Conservation (phyloP, 371 early-diverging fungal species). For the Actinomucor elegans region DNA sequence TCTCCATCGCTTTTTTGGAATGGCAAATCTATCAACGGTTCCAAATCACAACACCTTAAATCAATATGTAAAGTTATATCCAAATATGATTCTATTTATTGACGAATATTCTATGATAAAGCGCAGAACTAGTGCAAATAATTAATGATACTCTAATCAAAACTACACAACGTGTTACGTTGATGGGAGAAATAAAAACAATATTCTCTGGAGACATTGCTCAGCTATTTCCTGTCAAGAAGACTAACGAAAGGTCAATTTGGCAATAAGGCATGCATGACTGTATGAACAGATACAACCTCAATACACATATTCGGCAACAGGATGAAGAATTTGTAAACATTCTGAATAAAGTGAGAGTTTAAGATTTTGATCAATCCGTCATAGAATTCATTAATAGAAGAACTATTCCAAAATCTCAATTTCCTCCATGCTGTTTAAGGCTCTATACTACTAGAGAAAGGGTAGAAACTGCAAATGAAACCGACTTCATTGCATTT, state of each 20-base stretch:
- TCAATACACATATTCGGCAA: too few species aligned
- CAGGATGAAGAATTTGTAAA: too few species aligned
- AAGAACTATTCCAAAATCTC: background rate
- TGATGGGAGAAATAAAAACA: background rate
- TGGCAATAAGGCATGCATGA: too few species aligned
- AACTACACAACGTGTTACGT: background rate
- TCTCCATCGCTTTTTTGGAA: background rate
- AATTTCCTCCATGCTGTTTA: background rate
- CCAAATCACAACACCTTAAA: background rate
- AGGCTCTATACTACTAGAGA: slow-evolving; percentile 1
- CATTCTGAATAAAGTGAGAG: background rate
- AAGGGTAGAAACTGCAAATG: background rate
- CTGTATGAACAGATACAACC: too few species aligned
- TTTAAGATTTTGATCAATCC: background rate
- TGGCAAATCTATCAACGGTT: background rate
- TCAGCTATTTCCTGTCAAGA: background rate
- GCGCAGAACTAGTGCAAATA: background rate
- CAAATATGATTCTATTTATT: background rate
- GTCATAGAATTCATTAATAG: background rate
- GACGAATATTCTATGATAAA: slow-evolving; percentile 7
- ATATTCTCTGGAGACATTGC: slow-evolving; percentile 7
- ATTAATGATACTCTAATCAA: background rate
- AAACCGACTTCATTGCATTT: background rate
- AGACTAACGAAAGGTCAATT: too few species aligned
- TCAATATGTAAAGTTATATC: background rate